Base-by-base conservation (phyloP, 129 eudicot species). In the Saposhnikovia divaricata region DNA sequence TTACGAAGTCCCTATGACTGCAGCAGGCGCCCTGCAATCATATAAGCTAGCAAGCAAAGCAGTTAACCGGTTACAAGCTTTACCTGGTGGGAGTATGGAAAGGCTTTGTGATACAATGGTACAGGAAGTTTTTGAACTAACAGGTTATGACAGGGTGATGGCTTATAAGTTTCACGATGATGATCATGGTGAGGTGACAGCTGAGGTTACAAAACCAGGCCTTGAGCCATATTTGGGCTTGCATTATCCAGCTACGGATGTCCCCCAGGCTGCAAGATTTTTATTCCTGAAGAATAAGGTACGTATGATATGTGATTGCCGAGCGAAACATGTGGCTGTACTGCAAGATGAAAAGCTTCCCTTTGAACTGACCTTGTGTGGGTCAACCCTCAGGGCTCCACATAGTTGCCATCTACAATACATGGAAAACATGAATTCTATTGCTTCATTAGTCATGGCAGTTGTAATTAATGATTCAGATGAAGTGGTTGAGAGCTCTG, bases 81-180 rank as follows among this genome's bases (percentile, higher is more conserved):
- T 91, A 48, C 89, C 90, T 9, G 88, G 92, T 9, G 93, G 93
- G 51, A 89, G 88, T 81, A 80, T 91, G 15, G 93, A 90, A 18
- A 87, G 46, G 79, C 47, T 91, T 44, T 89, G 93, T 55, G 97
- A 91, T 42, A 83, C 90, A 4, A 78, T 89, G 25, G 97, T 89
- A 39, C 90, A 91, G 79, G 93, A 91, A 75, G 89, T 91, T 61
- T 91, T 86, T 39, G 88, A 86, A 79, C 89, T 91, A 18, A 89
- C 97, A 0, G 90, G 97, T 12, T 89, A 89, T 48, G 97, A 91
- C 77, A 80, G 97, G 77, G 97, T 89, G 51, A 91, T 91, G 97
- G 87, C 82, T 25, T 89, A 88, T 80, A 91, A 86, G 80, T 91
- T 91, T 83, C 97, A 91, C 50, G 97, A 89, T 15, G 97, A 91